Base-by-base conservation (phyloP, 1,284 basidiomycete species). In the Stygiomarasmius scandens region DNA sequence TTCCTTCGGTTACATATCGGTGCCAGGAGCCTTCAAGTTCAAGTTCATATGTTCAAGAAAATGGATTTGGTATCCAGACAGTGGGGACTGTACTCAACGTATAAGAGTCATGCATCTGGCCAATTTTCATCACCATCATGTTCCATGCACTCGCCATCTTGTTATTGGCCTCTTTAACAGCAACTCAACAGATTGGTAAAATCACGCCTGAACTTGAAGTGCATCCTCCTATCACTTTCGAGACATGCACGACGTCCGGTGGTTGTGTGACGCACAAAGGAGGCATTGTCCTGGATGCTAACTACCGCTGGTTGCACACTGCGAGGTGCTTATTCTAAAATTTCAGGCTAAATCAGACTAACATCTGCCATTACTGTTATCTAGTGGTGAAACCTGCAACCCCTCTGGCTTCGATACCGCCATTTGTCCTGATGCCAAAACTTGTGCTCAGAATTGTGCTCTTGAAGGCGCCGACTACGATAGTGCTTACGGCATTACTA, bases 341-440 rank as follows among this genome's bases (percentile, higher is more conserved):
- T n/a, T n/a, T n/a, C n/a, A n/a, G n/a, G n/a, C n/a, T n/a, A n/a
- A n/a, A n/a, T n/a, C n/a, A n/a, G n/a, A n/a, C n/a, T n/a, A n/a
- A n/a, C n/a, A n/a, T n/a, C n/a, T n/a, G n/a, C n/a, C n/a, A n/a
- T n/a, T n/a, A n/a, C 12, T 29, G n/a, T n/a, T n/a, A 71, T 83
- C 82, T 71, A 82, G 78, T 60, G 81, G 82, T 24, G 81, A 82
- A 72, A 67, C 69, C 14, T 82, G 80, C 79, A 74, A 84, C 66
- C 61, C 74, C 5, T 68, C 74, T 20, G 25, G 38, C 22, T 74
- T 71, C 71, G 66, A 75, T 61, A 53, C 70, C 5, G 43, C 20
- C 14, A 25, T 49, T 9, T 32, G n/a, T 14, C 25, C 29, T 36
- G 77, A 81, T 63, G 65, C 69, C 14, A 65, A 64, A 4, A 80